A percentile compares a stretch with the other conserved stretches of the same genome.
These are phyloP conservation scores for Ganoderma sinense DNA, from an alignment of 1,284 basidiomycete species.

Conservation along the genomic window DNA sequence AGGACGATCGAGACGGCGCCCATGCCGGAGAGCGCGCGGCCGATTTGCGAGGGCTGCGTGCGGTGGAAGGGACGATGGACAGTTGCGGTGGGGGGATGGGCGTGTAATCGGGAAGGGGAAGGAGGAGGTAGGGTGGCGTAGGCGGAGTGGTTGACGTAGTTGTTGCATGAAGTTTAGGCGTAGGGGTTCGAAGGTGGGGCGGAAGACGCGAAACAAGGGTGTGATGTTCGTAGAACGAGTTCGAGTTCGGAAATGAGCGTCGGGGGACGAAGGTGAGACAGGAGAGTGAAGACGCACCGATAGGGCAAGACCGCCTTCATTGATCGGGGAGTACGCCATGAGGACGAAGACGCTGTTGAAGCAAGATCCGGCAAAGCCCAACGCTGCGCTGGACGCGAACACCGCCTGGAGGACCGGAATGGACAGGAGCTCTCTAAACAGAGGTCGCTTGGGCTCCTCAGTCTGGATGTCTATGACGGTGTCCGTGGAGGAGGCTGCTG, in stretches of 20 bases:
- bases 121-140: neutral
- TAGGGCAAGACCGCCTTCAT: conserved; percentile 64
- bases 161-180: neutral
- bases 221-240: neutral
- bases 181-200: neutral
- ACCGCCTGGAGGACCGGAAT: conserved; percentile 61
- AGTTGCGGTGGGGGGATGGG: no score
- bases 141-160: neutral
- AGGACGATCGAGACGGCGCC: conserved; percentile 46
- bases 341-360: conserved; percentile 74
- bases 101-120: no score
- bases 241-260: neutral
- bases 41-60: conserved; percentile 66
- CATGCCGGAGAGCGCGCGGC: conserved; percentile 58
- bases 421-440: conserved; percentile 47
- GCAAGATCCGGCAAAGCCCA: conserved; percentile 61
- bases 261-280: neutral
- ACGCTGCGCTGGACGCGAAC: conserved; percentile 59
- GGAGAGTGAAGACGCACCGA: conserved; percentile 48
- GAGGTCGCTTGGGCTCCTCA: conserved; percentile 29
- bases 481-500: conserved; percentile 21
- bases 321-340: conserved; percentile 66
- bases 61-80: neutral
- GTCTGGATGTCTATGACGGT: conserved; percentile 20
- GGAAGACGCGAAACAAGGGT: neutral